These are phyloP conservation scores for Neoboletus brunneissimus DNA, from an alignment of 768 basidiomycete species.

Conservation along the genomic window DNA sequence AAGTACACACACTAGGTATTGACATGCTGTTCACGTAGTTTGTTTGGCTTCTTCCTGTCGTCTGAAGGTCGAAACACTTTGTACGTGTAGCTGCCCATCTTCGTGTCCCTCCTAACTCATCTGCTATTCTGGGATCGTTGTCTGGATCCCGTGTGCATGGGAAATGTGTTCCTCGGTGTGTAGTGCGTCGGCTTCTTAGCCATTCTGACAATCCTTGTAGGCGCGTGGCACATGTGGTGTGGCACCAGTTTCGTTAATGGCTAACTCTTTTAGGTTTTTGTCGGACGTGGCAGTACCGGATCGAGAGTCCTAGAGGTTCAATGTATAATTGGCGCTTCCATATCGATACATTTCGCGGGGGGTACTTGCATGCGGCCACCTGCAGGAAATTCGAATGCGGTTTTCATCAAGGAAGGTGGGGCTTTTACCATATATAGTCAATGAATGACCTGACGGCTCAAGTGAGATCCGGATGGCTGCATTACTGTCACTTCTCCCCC, in stretches of 20 bases:
- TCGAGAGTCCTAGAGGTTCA: not conserved
- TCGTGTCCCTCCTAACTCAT: not conserved
- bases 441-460: slow-evolving; percentile 1
- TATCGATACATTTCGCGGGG: slow-evolving; percentile 1
- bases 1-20: not conserved
- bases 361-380: not conserved
- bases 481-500: not conserved
- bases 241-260: not conserved
- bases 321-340: not conserved
- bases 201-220: not conserved
- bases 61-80: not conserved
- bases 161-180: not conserved
- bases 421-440: slow-evolving; percentile 2
- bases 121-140: not conserved
- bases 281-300: slow-evolving; percentile 4
- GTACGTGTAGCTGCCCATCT: not conserved
- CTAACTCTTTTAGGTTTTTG: not conserved
- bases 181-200: not conserved
- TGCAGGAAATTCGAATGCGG: not conserved
- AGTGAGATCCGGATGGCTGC: slow-evolving; percentile 12
- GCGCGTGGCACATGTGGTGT: not conserved
- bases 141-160: not conserved
- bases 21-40: not conserved
- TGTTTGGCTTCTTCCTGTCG: not conserved
- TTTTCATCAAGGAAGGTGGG: slow-evolving; percentile 2